Evolutionary conservation across 352 stramenopile species (phyloP).

Genomic region (Pythium sp.): DNA sequence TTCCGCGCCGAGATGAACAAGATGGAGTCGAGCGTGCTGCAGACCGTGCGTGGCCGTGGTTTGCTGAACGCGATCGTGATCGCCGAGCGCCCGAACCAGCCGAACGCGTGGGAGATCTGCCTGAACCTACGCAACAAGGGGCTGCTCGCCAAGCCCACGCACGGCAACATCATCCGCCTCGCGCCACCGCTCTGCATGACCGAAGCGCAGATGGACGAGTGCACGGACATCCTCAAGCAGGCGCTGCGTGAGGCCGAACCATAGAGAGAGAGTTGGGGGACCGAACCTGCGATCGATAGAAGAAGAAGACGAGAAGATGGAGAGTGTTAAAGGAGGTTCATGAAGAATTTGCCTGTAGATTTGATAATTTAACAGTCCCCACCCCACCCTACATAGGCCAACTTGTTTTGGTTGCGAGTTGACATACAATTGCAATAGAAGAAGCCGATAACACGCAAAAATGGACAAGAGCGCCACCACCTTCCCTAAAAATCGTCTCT

Average conservation of each 20-base stretch:
- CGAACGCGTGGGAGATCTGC: constrained; percentile 94
- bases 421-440: background rate
- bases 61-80: constrained; percentile 99
- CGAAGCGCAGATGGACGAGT: constrained; percentile 92
- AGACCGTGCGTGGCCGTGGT: constrained; percentile 92
- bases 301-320: background rate
- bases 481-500: background rate
- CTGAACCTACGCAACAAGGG: constrained; percentile 94
- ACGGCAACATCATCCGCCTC: constrained; percentile 98
- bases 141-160: constrained; percentile 98
- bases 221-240: constrained; percentile 81
- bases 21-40: constrained; percentile 67
- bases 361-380: constrained; percentile 1
- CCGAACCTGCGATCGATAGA: background rate
- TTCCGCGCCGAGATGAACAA: constrained; percentile 89
- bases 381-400: background rate
- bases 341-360: background rate
- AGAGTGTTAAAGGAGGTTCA: background rate
- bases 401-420: background rate
- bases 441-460: background rate
- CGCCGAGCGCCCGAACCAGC: constrained; percentile 83
- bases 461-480: background rate
- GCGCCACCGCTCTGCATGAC: constrained; percentile 95
- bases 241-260: constrained; percentile 60
- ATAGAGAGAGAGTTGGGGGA: constrained; percentile 26